phyloP scores from a whole-genome alignment of 768 basidiomycete species.

The Glaciozyma antarctica region DNA sequence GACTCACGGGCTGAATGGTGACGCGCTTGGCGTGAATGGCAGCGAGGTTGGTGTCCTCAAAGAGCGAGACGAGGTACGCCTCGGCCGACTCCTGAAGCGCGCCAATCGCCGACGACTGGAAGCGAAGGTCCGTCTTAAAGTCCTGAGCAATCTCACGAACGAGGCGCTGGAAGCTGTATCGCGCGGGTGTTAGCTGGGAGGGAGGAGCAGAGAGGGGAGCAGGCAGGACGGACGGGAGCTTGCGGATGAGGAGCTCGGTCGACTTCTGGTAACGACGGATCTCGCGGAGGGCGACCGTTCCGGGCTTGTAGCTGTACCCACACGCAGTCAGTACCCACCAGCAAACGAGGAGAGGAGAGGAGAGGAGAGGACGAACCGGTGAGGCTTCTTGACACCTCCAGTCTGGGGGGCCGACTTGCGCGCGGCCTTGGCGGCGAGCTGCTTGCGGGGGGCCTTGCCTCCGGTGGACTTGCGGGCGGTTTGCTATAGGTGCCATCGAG shows the following conservation, averaged over 20 bases:
- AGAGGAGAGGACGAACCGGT: conserved; percentile 43
- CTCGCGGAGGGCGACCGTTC: conserved; percentile 68
- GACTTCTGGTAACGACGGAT: conserved; percentile 50
- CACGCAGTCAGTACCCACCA: not conserved
- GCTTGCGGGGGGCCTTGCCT: conserved; percentile 57
- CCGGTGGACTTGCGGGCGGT: conserved; percentile 35
- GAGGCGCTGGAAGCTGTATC: conserved; percentile 47
- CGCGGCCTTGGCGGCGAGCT: conserved; percentile 90
- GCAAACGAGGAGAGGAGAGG: too few relatives aligned
- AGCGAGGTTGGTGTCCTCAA: conserved; percentile 46
- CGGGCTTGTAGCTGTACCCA: conserved; percentile 52
- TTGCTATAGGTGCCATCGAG: conserved; percentile 17
- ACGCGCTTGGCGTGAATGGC: conserved; percentile 34
- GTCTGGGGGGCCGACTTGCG: conserved; percentile 73
- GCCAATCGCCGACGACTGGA: conserved; percentile 62
- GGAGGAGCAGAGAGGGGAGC: not conserved
- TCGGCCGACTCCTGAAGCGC: conserved; percentile 57
- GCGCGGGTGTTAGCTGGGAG: not conserved
- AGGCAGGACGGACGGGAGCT: conserved; percentile 38
- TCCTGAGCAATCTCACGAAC: conserved; percentile 51
- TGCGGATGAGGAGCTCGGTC: conserved; percentile 49
- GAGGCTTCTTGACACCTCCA: conserved; percentile 86
- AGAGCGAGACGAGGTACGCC: conserved; percentile 64
- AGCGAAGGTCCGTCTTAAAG: conserved; percentile 62
- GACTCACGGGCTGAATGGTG: conserved; percentile 23